Evolutionary conservation across 2,329 filamentous ascomycete species (phyloP).

Genomic region (Paramyrothecium sp.): DNA sequence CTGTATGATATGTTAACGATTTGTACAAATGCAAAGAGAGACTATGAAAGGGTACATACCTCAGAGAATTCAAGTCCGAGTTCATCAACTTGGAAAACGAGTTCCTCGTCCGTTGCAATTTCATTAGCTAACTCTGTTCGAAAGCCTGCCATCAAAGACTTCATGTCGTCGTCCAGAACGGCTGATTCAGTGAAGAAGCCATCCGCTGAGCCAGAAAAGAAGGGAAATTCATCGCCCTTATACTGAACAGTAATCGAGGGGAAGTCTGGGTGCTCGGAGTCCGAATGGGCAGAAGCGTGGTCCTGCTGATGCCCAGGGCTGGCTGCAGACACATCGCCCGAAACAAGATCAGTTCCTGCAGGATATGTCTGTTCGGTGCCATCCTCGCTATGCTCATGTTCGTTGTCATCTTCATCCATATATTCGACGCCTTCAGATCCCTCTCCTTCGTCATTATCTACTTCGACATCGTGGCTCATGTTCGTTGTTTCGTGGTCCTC

Average conservation of each 20-base stretch:
- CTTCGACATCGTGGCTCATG: too few species aligned
- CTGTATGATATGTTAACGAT: slow-evolving; percentile 27
- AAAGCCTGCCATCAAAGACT: slow-evolving; percentile 41
- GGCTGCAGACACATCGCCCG: slow-evolving; percentile 6
- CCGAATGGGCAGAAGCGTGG: slow-evolving; percentile 1
- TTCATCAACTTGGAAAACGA: slow-evolving; percentile 51
- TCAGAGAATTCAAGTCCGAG: slow-evolving; percentile 53
- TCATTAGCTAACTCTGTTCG: slow-evolving; percentile 46
- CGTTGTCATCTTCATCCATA: too few species aligned
- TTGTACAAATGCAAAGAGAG: neutral
- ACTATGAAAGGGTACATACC: slow-evolving; percentile 27
- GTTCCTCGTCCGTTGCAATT: slow-evolving; percentile 42
- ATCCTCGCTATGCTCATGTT: too few species aligned
- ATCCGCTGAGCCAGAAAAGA: slow-evolving; percentile 33
- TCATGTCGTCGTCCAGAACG: slow-evolving; percentile 42
- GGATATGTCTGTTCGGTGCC: neutral
- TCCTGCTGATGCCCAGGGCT: slow-evolving; percentile 3
- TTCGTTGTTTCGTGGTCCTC: too few species aligned
- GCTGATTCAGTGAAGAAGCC: slow-evolving; percentile 44
- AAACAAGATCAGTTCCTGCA: neutral
- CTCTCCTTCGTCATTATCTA: too few species aligned
- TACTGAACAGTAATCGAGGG: slow-evolving; percentile 41
- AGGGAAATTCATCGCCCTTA: slow-evolving; percentile 40
- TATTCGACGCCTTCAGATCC: too few species aligned
- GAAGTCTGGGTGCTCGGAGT: slow-evolving; percentile 13